Evolutionary conservation across 768 basidiomycete genomes (phyloP), one percentile per base, ranked within the genome.

Genomic region (Glaciozyma martinii): DNA sequence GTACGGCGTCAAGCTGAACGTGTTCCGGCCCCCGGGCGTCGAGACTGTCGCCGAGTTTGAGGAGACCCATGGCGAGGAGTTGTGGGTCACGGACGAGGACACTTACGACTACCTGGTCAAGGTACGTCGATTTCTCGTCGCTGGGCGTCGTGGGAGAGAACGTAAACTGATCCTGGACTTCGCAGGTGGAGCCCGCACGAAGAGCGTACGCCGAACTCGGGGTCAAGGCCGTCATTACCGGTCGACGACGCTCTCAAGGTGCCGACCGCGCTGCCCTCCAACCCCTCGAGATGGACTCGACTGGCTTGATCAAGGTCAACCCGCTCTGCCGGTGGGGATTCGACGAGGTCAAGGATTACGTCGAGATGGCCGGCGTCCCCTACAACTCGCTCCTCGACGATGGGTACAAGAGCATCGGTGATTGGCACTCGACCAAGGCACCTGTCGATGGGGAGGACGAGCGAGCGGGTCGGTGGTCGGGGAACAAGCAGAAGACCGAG

Each of bases 351-450:
- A 86, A 95, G 67, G 85, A 84, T 76, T 93, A 97, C 76, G 81
- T 94, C 67, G 83, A 83, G 50, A 80, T 82, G 65, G 84, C 97
- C 77, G 78, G 83, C 53, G 92, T 97, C 1, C 93, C 93, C 3
- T 83, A 84, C 66, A 98, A 99, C 79, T 84, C 82, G 66, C 81
- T 99, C 7, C 82, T 99, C 47, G 84, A 84, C 65, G 84, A 90
- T 75, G 95, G 95, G 5, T 99, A 98, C 80, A 87, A 86, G 72
- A 91, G 89, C 74, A 85, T 99, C 67, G 95, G 95, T 5, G 95
- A 99, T 77, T 94, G 93, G 89, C 95, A 99, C 78, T 93, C 90
- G 67, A 99, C 95, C 0, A 77, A 76, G n/a, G 58, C 69, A 19
- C 78, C 78, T 15, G 71, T 75, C 42, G 67, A 73, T 12, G 70